Base-by-base conservation (phyloP, 2,329 filamentous ascomycete species). In the Aspergillus cejpii region DNA sequence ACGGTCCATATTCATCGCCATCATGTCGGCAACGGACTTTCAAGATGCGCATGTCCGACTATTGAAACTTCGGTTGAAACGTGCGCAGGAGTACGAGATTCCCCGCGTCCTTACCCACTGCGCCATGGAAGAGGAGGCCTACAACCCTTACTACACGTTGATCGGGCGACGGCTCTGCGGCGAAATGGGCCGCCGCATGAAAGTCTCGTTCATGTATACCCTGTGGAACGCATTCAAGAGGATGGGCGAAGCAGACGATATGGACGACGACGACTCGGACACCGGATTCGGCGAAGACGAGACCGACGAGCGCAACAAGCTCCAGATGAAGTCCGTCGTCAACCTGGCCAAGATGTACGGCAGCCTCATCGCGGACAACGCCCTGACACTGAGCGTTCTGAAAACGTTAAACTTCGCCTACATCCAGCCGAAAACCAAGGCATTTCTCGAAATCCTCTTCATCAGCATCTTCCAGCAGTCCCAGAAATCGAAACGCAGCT, bases 81-180 rank as follows among this genome's bases (percentile, higher is more conserved):
- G 83, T 55, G 80, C 87, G 14, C 89, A 96, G 59, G 83, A 92
- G 53, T 78, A 83, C 19, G 91, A 97, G 63, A 85, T 97, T 24
- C 84, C 91, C 0, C 81, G 85, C 41, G 90, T 98, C 14, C 74
- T 98, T 21, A 77, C 96, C 6, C 89, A 92, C 55, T 96, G 90
- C 61, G 83, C 84, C 1, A 87, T 87, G 34, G 84, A 85, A 2
- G 92, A 97, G 68, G 75, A 83, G 45, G 75, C 76, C 0, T 94
- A 96, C 67, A 98, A 98, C 58, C 87, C 86, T 0, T 98, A 94
- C 69, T 98, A 98, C 63, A 86, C 87, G 0, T 73, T 95, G 1
- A 83, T 98, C 28, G 89, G 88, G 7, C 80, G 79, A 38, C 83
- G 83, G 52, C 75, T 96, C 6, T 94, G 89, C 59, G 74, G 64